A percentile compares a stretch with the other conserved stretches of the same genome.
These are phyloP conservation scores for Lathyrus tuberosus DNA, from an alignment of 306 rosid genomes.

Conservation along the genomic window DNA sequence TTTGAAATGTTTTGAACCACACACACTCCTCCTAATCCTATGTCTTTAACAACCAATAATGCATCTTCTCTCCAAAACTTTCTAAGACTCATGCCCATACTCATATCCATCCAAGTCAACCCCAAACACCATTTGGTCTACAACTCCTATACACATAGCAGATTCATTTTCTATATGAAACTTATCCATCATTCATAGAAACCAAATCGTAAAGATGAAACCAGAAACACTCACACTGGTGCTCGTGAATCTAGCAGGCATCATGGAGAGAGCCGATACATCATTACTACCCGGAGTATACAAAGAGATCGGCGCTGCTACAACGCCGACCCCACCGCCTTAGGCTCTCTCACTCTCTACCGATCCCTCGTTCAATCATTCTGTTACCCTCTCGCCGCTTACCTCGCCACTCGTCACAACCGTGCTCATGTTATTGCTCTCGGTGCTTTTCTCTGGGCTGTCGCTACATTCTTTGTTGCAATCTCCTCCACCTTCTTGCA, in stretches of 20 bases:
- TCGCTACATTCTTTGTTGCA: conserved; percentile 88
- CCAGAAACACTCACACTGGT: conserved; percentile 60
- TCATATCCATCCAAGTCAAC: conserved; percentile 2
- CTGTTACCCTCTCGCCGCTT: conserved; percentile 80
- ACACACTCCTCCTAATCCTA: background rate
- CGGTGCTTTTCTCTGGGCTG: conserved; percentile 90
- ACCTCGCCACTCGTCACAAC: conserved; percentile 70
- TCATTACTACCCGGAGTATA: conserved; percentile 80
- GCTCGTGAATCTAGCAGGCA: conserved; percentile 67
- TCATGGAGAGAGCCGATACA: conserved; percentile 80
- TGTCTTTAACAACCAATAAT: background rate
- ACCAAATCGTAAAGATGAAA: conserved; percentile 46
- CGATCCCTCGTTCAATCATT: conserved; percentile 74
- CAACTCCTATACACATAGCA: background rate
- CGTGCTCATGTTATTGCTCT: conserved; percentile 85
- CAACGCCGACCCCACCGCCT: conserved; percentile 74
- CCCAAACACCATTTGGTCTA: background rate
- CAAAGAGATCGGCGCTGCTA: conserved; percentile 71
- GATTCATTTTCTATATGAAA: background rate
- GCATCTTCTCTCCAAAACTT: background rate
- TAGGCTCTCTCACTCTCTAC: conserved; percentile 77
- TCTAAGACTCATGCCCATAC: background rate
- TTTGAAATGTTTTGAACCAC: conserved; percentile 2
- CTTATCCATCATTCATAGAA: background rate
- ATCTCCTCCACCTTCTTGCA: conserved; percentile 82